phyloP scores from a whole-genome alignment of 306 rosid species.

The Vicia faba region DNA sequence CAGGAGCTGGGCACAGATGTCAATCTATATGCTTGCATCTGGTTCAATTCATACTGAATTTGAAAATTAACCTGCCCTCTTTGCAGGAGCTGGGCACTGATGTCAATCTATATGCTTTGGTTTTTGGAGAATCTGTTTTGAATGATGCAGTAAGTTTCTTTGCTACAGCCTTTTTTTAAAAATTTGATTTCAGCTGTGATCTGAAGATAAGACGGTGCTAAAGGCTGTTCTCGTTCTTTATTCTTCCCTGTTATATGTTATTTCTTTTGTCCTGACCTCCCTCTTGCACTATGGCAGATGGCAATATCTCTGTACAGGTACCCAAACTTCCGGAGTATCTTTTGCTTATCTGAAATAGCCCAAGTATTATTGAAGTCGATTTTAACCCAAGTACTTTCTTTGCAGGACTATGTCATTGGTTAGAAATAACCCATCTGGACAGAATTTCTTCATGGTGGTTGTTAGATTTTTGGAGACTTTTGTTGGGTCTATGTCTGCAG shows the following conservation, averaged over 20 bases:
- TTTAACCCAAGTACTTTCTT: constrained; percentile 35
- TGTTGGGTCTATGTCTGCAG: constrained; percentile 97
- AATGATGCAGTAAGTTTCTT: constrained; percentile 85
- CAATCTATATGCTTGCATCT: constrained; percentile 40
- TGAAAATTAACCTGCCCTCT: constrained; percentile 26
- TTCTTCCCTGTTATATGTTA: constrained; percentile 14
- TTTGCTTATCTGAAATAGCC: constrained; percentile 20
- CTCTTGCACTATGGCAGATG: constrained; percentile 63
- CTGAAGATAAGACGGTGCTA: constrained; percentile 36
- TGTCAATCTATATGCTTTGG: constrained; percentile 91
- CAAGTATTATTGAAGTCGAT: constrained; percentile 27
- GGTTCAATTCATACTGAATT: constrained; percentile 24
- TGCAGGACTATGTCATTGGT: constrained; percentile 89
- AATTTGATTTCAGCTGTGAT: constrained; percentile 26
- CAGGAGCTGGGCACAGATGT: constrained; percentile 94
- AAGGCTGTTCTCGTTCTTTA: constrained; percentile 31
- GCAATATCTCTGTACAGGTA: constrained; percentile 99
- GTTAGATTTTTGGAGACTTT: constrained; percentile 96
- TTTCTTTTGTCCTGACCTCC: constrained; percentile 26
- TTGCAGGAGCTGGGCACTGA: constrained; percentile 96
- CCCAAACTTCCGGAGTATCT: constrained; percentile 36
- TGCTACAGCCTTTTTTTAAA: constrained; percentile 12
- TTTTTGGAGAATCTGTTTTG: constrained; percentile 97
- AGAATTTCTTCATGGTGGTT: constrained; percentile 78
- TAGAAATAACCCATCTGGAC: constrained; percentile 65